Evolutionary conservation across 1,284 basidiomycete genomes (phyloP).

Genomic region (Erythrobasidium hasegawianum): DNA sequence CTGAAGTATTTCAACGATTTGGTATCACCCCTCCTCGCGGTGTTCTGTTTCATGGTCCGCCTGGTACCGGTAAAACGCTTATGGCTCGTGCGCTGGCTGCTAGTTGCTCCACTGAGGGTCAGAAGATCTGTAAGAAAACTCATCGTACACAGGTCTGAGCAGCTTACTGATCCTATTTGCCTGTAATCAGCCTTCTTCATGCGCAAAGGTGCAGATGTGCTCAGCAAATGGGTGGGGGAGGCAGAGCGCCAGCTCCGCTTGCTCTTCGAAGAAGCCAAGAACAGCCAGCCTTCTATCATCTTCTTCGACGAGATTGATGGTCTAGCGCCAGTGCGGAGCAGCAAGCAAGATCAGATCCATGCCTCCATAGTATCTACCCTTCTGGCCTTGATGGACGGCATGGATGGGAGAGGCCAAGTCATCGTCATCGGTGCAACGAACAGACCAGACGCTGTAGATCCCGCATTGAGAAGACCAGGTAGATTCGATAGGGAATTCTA

Average conservation of each 20-base stretch:
- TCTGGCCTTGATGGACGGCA: conserved; percentile 97
- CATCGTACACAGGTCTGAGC: no score
- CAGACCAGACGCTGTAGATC: conserved; percentile 92
- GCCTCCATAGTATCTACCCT: conserved; percentile 95
- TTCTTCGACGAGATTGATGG: conserved; percentile 99
- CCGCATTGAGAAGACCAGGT: conserved; percentile 87
- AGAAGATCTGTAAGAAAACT: conserved; percentile 82
- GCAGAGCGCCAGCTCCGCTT: conserved; percentile 93
- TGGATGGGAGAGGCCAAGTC: conserved; percentile 95
- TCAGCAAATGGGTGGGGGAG: conserved; percentile 99
- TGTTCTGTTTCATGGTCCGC: conserved; percentile 94
- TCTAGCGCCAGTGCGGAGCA: conserved; percentile 92
- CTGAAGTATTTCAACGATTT: conserved; percentile 95
- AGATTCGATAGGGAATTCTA: conserved; percentile 98
- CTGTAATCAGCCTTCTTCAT: conserved; percentile 82
- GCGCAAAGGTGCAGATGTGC: conserved; percentile 97
- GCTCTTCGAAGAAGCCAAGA: conserved; percentile 92
- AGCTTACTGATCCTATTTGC: no score
- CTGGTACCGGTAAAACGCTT: conserved; percentile 90
- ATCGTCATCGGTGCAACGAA: conserved; percentile 99
- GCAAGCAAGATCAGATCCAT: conserved; percentile 98
- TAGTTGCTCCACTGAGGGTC: conserved; percentile 82
- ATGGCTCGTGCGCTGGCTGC: conserved; percentile 91
- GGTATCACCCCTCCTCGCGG: conserved; percentile 92
- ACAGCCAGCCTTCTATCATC: conserved; percentile 89